phyloP scores from a whole-genome alignment of 805 yeast genomes.

The Kurtzmaniella fragi region DNA sequence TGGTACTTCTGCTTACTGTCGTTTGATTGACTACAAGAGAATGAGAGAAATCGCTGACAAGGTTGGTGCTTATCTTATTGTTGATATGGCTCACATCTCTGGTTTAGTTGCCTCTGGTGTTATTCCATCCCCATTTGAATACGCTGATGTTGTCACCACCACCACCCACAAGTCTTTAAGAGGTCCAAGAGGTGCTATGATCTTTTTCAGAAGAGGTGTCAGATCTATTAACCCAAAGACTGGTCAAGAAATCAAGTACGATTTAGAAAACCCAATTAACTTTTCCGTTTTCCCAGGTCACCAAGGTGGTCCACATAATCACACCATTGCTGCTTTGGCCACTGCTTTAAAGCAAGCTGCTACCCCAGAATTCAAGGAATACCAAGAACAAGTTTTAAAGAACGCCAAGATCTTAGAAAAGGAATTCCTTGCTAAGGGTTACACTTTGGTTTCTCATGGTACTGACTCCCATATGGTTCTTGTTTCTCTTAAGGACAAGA shows the following conservation, averaged over 20 bases:
- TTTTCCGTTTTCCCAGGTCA: constrained; percentile 98
- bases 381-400: constrained; percentile 76
- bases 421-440: constrained; percentile 60
- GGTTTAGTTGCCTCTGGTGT: constrained; percentile 95
- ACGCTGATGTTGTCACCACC: constrained; percentile 94
- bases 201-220: constrained; percentile 92
- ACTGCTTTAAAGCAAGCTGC: constrained; percentile 91
- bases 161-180: constrained; percentile 96
- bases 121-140: constrained; percentile 86
- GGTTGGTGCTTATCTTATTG: constrained; percentile 87
- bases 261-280: constrained; percentile 86
- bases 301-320: constrained; percentile 99
- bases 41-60: constrained; percentile 88
- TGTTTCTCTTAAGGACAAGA: constrained; percentile 71
- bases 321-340: constrained; percentile 93
- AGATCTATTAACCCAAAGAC: constrained; percentile 71
- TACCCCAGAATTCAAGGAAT: constrained; percentile 80
- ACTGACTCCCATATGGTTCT: constrained; percentile 93
- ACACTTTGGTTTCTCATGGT: constrained; percentile 82
- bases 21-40: constrained; percentile 83
- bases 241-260: constrained; percentile 82
- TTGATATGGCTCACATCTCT: constrained; percentile 97
- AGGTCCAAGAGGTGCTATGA: constrained; percentile 99
- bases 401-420: constrained; percentile 77
- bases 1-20: constrained; percentile 94